A percentile compares a stretch with the other conserved stretches of the same genome.
phyloP scores from a whole-genome alignment of 257 asterid species.

The Fraxinus excelsior region DNA sequence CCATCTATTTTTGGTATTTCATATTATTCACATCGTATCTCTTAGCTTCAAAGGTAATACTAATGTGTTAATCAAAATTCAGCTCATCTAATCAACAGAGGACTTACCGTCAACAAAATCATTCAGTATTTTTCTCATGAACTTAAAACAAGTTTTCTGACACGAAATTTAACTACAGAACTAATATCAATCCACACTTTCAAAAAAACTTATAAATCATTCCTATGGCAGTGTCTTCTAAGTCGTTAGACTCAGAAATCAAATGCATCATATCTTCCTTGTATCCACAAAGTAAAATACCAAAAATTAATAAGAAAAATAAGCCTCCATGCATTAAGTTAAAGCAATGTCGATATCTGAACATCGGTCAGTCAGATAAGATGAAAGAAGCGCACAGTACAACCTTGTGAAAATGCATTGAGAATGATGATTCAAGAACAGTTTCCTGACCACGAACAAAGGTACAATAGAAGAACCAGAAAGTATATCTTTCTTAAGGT shows the following conservation, averaged over 20 bases:
- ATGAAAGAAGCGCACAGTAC: slow-evolving; percentile 4
- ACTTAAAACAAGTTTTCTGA: background rate
- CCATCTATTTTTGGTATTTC: background rate
- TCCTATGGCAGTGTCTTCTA: background rate
- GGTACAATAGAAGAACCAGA: slow-evolving; percentile 1
- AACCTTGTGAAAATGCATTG: background rate
- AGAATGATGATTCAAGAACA: slow-evolving; percentile 1
- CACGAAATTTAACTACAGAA: background rate
- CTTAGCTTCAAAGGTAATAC: background rate
- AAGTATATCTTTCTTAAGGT: background rate
- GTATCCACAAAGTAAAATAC: background rate
- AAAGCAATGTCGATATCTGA: slow-evolving; percentile 2
- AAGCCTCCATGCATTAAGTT: background rate
- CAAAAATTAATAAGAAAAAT: background rate
- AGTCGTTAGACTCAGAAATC: background rate
- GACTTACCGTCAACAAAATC: background rate
- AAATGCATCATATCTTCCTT: background rate
- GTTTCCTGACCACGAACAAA: slow-evolving; percentile 7
- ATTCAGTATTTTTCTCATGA: background rate
- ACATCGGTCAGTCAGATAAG: background rate
- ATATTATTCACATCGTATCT: background rate
- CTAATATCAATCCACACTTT: background rate
- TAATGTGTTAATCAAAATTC: too few relatives aligned
- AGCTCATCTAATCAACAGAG: background rate
- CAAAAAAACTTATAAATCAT: background rate